A percentile compares a stretch with the other conserved stretches of the same genome.
phyloP scores from a whole-genome alignment of 331 rosid species.

The Stylosanthes scabra region DNA sequence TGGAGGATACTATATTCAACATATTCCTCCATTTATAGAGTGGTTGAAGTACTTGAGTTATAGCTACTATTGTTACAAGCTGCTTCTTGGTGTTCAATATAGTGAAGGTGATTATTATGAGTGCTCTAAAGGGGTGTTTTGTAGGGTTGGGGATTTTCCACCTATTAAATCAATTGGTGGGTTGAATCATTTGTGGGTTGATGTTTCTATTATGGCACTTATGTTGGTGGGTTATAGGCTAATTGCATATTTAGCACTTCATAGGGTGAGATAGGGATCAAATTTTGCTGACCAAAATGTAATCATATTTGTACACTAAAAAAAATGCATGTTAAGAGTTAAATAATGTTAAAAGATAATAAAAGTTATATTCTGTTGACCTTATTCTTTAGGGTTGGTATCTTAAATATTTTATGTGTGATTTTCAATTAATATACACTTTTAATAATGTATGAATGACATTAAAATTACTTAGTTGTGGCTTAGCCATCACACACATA shows the following conservation, averaged over 20 bases:
- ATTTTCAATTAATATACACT: background rate
- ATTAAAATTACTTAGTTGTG: background rate
- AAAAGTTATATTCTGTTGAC: no score
- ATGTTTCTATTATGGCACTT: conserved; percentile 64
- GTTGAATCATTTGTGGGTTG: conserved; percentile 67
- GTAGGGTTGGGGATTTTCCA: conserved; percentile 69
- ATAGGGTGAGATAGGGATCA: conserved; percentile 55
- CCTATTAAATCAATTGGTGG: conserved; percentile 63
- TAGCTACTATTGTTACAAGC: conserved; percentile 85
- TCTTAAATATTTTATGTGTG: no score
- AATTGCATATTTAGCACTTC: conserved; percentile 79
- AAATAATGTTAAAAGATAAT: no score
- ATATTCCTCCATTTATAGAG: conserved; percentile 74
- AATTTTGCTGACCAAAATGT: background rate
- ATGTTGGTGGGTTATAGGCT: conserved; percentile 80
- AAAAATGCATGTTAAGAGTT: background rate
- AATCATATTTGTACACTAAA: background rate
- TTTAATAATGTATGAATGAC: background rate
- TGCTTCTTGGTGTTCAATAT: conserved; percentile 82
- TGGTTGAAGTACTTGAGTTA: conserved; percentile 88
- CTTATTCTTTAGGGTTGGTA: no score
- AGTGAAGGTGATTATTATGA: conserved; percentile 64
- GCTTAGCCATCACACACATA: background rate
- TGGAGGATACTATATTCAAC: conserved; percentile 84
- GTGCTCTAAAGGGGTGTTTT: conserved; percentile 66